Percentiles rank a stretch among this genome's conserved stretches.
phyloP scores from a whole-genome alignment of 2,329 filamentous ascomycete genomes.

The Escovopsis sp. region DNA sequence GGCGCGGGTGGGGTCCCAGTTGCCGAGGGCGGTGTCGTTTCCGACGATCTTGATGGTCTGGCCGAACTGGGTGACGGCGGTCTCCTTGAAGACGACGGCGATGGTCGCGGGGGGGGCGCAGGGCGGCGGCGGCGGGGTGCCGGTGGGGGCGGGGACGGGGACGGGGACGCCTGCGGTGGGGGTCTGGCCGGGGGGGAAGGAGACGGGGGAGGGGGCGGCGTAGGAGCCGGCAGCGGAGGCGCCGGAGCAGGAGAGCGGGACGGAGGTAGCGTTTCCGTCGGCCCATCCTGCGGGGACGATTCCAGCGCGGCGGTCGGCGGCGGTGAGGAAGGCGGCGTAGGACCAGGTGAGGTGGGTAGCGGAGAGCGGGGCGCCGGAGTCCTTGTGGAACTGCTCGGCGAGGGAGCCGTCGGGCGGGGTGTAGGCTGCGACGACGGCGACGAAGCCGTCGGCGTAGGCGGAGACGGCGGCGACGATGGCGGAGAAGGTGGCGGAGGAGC shows the following conservation, averaged over 20 bases:
- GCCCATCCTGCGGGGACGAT: conserved; percentile 44
- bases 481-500: conserved; percentile 31
- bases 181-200: conserved; percentile 36
- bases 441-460: conserved; percentile 45
- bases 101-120: conserved; percentile 31
- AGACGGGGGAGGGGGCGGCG: conserved; percentile 28
- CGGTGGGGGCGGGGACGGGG: conserved; percentile 15
- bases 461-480: conserved; percentile 42
- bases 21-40: conserved; percentile 42
- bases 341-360: conserved; percentile 60
- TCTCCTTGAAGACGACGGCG: conserved; percentile 47
- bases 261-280: conserved; percentile 26
- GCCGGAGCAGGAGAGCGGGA: conserved; percentile 34
- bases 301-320: conserved; percentile 40
- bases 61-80: conserved; percentile 42
- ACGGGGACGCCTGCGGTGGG: no score
- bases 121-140: conserved; percentile 13
- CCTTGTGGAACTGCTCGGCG: conserved; percentile 50
- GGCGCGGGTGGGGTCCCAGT: conserved; percentile 42
- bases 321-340: conserved; percentile 55
- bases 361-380: conserved; percentile 39
- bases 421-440: conserved; percentile 48
- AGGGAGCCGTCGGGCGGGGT: conserved; percentile 47
- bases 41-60: conserved; percentile 54
- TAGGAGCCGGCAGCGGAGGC: conserved; percentile 37